Evolutionary conservation across 345 rosid species (phyloP), one percentile per base, ranked within the genome.

Genomic region (Hibiscus syriacus): DNA sequence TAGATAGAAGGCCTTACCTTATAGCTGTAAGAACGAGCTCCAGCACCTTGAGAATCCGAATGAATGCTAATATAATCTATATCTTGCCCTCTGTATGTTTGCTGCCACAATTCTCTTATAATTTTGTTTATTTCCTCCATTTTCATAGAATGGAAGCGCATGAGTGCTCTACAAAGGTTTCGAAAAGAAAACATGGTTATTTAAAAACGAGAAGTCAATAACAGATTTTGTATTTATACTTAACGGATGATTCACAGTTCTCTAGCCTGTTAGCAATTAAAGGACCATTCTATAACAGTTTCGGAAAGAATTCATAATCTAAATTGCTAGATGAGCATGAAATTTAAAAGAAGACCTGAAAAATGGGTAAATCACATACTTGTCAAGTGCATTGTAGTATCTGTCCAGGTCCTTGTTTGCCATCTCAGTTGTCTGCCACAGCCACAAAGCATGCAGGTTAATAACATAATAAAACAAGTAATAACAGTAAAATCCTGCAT

Each of bases 101-200:
- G 97, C 81, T 94, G 99, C 99, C 99, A 94, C 74, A 94, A 50
- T 68, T 94, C 99, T 80, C 99, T 80, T 20, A 94, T 91, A 68
- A 91, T 94, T 88, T 94, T 94, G 80, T 94, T 91, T 63, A 94
- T 94, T 83, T 89, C 99, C 84, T 94, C 99, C 97, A 94, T 94
- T 82, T 94, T 94, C 90, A 94, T 85, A 4, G 92, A 62, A 86
- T 91, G 99, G 79, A 94, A 94, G 53, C 99, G 95, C 99, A 94
- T 94, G 16, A 91, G 87, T 69, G 99, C 99, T 83, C 99, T 91
- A 69, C 63, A 43, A 67, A 30, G 50, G 48, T 13, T 4, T 3
- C 26, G 25, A 34, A 64, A 65, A 22, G 49, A 68, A 32, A 41
- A 30, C 14, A 46, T 16, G 6, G 23, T 60, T 6, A 58, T 26